Conservation (phyloP, 345 rosid species). For the Aquilaria sinensis region DNA sequence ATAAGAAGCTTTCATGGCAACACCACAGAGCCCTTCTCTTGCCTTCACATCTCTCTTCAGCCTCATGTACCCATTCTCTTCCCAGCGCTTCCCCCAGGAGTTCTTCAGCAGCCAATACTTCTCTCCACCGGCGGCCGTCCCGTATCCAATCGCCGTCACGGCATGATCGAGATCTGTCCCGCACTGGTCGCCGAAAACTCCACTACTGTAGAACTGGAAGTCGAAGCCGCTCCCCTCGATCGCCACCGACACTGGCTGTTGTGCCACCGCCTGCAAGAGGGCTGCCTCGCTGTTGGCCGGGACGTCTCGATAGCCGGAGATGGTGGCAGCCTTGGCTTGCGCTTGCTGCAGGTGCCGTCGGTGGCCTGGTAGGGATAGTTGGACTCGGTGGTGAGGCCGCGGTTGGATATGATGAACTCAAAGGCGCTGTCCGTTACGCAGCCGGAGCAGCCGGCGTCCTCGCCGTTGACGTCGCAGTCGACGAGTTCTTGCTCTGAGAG, state of each 20-base stretch:
- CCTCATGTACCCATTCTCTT: constrained; percentile 50
- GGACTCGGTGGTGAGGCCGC: constrained; percentile 41
- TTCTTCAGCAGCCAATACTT: constrained; percentile 60
- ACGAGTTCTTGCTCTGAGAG: constrained; percentile 55
- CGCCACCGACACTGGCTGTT: constrained; percentile 49
- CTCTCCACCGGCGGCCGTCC: constrained; percentile 25
- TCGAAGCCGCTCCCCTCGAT: constrained; percentile 21
- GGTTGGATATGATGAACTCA: constrained; percentile 25
- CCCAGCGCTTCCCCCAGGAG: constrained; percentile 60
- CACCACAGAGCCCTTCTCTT: constrained; percentile 47
- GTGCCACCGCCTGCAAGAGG: constrained; percentile 37
- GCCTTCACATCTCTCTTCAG: constrained; percentile 32
- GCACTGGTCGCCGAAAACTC: constrained; percentile 38
- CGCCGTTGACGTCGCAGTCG: constrained; percentile 31
- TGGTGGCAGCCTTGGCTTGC: constrained; percentile 12
- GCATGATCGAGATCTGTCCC: constrained; percentile 34
- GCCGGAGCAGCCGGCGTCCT: constrained; percentile 33
- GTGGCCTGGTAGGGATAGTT: constrained; percentile 31
- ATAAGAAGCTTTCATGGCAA: constrained; percentile 34
- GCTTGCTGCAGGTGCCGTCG: constrained; percentile 30
- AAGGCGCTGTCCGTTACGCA: constrained; percentile 38
- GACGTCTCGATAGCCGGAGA: constrained; percentile 32
- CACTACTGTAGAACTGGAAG: constrained; percentile 33
- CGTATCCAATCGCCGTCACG: constrained; percentile 52
- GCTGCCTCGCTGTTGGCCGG: constrained; percentile 37